phyloP scores from a whole-genome alignment of 805 yeast genomes.

The Candida sithepensis region DNA sequence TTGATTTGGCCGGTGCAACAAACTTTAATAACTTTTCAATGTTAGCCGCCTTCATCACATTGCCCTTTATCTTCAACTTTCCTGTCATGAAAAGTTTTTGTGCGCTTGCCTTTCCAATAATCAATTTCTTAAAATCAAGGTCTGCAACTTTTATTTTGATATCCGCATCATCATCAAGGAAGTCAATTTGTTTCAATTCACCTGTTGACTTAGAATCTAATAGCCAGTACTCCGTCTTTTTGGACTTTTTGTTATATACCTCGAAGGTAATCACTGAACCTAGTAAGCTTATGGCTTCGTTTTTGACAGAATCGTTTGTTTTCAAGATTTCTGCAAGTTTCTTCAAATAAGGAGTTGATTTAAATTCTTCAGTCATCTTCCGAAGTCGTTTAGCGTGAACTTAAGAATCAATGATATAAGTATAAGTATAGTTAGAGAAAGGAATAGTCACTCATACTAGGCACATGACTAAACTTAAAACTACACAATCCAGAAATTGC shows the following conservation, averaged over 20 bases:
- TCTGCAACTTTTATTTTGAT: conserved; percentile 65
- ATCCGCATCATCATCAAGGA: conserved; percentile 47
- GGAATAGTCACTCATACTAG: background rate
- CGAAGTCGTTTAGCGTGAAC: background rate
- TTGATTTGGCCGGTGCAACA: conserved; percentile 41
- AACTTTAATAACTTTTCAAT: conserved; percentile 65
- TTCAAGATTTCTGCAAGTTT: conserved; percentile 13
- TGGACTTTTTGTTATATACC: conserved; percentile 58
- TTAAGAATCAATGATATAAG: no score
- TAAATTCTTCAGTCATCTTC: conserved; percentile 10
- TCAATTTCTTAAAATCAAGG: conserved; percentile 65
- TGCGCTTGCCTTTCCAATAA: conserved; percentile 76
- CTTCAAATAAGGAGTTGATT: conserved; percentile 15
- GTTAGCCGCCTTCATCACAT: conserved; percentile 84
- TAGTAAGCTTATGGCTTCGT: conserved; percentile 28
- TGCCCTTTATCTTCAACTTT: conserved; percentile 81
- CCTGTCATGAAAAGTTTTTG: conserved; percentile 84
- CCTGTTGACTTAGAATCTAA: conserved; percentile 67
- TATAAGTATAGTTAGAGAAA: no score
- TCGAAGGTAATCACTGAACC: conserved; percentile 50
- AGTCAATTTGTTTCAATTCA: conserved; percentile 22
- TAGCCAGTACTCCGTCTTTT: conserved; percentile 54
- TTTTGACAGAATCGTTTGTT: conserved; percentile 16
- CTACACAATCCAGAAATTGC: background rate
- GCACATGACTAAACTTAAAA: background rate